Evolutionary conservation across 2,329 filamentous ascomycete genomes (phyloP).

Genomic region (Curvularia verruculosa): DNA sequence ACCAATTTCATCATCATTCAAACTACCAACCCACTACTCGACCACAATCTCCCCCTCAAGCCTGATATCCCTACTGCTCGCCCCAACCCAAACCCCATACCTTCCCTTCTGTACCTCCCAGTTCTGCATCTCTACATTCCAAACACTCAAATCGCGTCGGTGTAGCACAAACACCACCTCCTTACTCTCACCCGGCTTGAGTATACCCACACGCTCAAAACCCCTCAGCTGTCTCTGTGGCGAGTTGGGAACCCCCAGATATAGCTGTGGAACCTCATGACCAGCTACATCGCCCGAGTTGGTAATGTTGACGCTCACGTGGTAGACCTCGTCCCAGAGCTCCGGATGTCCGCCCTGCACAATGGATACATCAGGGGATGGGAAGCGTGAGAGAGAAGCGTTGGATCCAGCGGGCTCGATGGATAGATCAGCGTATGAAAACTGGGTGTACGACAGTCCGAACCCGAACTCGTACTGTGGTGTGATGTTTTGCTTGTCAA

Average conservation of each 20-base stretch:
- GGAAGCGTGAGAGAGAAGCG: slow-evolving; percentile 23
- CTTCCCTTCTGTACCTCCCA: slow-evolving; percentile 64
- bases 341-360: slow-evolving; percentile 47
- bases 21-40: not conserved
- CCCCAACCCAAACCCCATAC: slow-evolving; percentile 43
- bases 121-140: slow-evolving; percentile 76
- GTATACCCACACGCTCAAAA: slow-evolving; percentile 72
- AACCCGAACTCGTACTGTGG: slow-evolving; percentile 82
- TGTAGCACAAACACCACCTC: slow-evolving; percentile 71
- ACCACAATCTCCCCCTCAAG: slow-evolving; percentile 25
- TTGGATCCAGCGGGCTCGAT: slow-evolving; percentile 58
- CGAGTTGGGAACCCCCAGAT: slow-evolving; percentile 70
- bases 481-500: slow-evolving; percentile 67
- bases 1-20: no score
- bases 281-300: slow-evolving; percentile 71
- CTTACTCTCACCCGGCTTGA: slow-evolving; percentile 68
- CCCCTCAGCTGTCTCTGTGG: slow-evolving; percentile 69
- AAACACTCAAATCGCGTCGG: slow-evolving; percentile 82
- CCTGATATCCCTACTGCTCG: slow-evolving; percentile 46
- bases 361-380: slow-evolving; percentile 19
- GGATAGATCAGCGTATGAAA: slow-evolving; percentile 69
- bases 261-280: slow-evolving; percentile 74
- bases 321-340: slow-evolving; percentile 72
- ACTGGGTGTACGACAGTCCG: slow-evolving; percentile 76
- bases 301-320: slow-evolving; percentile 67